Evolutionary conservation across 805 yeast species (phyloP), one percentile per base, ranked within the genome.

Genomic region (Ogataea naganishii): DNA sequence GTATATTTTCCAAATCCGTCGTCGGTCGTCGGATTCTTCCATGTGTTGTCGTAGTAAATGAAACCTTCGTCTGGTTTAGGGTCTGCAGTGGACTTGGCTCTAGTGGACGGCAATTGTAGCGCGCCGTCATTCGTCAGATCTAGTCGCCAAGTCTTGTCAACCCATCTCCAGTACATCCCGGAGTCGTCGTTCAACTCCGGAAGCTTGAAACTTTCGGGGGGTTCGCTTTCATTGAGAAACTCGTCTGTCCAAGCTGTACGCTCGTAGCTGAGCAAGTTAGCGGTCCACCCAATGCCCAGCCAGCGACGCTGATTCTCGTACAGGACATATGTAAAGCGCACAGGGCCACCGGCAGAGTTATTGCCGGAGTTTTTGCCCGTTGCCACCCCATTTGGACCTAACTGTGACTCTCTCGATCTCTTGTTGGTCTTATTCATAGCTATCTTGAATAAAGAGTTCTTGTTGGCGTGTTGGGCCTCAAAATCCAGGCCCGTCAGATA

Each of bases 211-310:
- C 66, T 58, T 5, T 80, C 92, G 13, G 88, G 78, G 7, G 86
- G 64, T 5, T 80, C 74, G 1, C 84, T 71, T 50, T 86, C 95
- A 53, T 88, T 89, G 38, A 86, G 62, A 48, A 86, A 88, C 53
- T 88, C 96, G 51, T 89, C 98, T 0, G 97, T 88, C 96, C 97
- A 89, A 4, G 97, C 80, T 0, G 95, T 78, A 49, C 98, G 71
- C 58, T 89, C 98, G 50, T 89, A 89, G 29, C 94, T 79, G 38
- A 92, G 66, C 50, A 92, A 65, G 48, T 86, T 86, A 11, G 94
- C 66, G 0, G 97, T 89, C 98, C 98, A 89, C 9, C 98, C 98
- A 44, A 89, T 83, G 10, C 96, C 97, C 23, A 89, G 65, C 98
- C 98, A 89, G 46, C 94, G 76, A 49, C 98, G 75, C 60, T 89